Percentiles rank a stretch among this genome's conserved stretches.
phyloP scores from a whole-genome alignment of 805 yeast genomes.

The Kodamaea sagamina region DNA sequence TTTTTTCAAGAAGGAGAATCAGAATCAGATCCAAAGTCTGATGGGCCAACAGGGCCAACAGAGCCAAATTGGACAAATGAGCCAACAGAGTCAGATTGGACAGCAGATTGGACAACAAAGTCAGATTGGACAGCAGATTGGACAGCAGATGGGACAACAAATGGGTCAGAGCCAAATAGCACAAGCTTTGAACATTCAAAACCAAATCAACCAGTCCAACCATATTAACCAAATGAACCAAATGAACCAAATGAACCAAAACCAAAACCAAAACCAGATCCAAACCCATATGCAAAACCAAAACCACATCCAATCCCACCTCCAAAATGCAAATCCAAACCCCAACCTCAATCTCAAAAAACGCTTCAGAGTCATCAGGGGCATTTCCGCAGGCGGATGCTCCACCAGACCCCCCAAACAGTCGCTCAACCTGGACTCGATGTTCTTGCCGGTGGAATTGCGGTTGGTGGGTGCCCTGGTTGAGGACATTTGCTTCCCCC shows the following conservation, averaged over 20 bases:
- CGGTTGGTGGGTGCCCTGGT: slow-evolving; percentile 47
- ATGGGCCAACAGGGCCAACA: neutral
- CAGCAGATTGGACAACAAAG: no score
- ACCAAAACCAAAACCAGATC: no score
- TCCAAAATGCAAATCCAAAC: neutral
- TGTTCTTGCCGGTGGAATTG: slow-evolving; percentile 49
- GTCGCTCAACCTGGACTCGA: slow-evolving; percentile 27
- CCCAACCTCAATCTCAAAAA: slow-evolving; percentile 10
- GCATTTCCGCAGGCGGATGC: slow-evolving; percentile 60
- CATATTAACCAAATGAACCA: no score
- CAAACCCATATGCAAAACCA: no score
- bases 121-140: no score
- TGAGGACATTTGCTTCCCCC: slow-evolving; percentile 51
- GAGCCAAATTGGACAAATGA: neutral
- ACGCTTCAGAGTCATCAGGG: slow-evolving; percentile 51
- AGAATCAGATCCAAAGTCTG: neutral
- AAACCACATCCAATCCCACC: neutral
- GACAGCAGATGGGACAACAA: no score
- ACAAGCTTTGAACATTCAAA: no score
- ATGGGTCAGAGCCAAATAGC: no score
- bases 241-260: no score
- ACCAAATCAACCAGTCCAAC: no score
- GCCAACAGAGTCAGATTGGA: neutral
- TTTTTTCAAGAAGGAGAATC: slow-evolving; percentile 2
- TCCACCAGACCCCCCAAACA: slow-evolving; percentile 56